Evolutionary conservation across 1,139 yeast genomes (phyloP), one percentile per base, ranked within the genome.

Genomic region (Sugiyamaella japonica): DNA sequence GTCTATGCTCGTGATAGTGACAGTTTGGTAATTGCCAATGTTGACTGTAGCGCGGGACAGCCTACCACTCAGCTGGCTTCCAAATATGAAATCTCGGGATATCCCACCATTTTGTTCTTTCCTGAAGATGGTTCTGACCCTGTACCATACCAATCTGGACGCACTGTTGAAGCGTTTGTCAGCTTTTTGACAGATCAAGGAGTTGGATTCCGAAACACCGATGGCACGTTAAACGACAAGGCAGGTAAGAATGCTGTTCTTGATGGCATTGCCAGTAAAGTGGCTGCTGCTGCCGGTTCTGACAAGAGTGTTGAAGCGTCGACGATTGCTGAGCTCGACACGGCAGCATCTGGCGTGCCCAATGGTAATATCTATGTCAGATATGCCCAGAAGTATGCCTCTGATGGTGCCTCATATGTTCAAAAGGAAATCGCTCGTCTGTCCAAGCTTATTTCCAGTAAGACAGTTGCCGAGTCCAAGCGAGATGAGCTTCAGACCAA

Each of bases 211-310:
- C 77, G 96, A 62, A 72, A 73, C 32, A 55, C 63, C 1, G 78
- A 77, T 41, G 96, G 96, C 4, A 66, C 71, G 1, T 73, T 87
- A 48, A 67, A 69, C 48, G 66, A 65, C 1, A 61, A 63, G 8
- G 90, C 89, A 8, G 96, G 96, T 17, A 72, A 80, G 50, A 70
- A 83, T 34, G 63, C 66, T 1, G 73, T 70, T 3, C 57, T 83
- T 34, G 82, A 82, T 55, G 61, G 62, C 1, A 56, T 73, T 42
- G 59, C 60, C 10, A 58, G 56, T 37, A 56, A 59, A 12, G 53
- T 56, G 3, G 54, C 57, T 34, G 12, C 57, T 34, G 12, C 41
- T 13, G 43, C 58, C 28, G 58, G 48, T 25, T 55, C 39, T 25
- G 51, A 50, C 10, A 40, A 36, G 52, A 34, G 53, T 50, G 39